phyloP scores from a whole-genome alignment of 2,329 filamentous ascomycete genomes.

The Neopestalotiopsis clavispora region DNA sequence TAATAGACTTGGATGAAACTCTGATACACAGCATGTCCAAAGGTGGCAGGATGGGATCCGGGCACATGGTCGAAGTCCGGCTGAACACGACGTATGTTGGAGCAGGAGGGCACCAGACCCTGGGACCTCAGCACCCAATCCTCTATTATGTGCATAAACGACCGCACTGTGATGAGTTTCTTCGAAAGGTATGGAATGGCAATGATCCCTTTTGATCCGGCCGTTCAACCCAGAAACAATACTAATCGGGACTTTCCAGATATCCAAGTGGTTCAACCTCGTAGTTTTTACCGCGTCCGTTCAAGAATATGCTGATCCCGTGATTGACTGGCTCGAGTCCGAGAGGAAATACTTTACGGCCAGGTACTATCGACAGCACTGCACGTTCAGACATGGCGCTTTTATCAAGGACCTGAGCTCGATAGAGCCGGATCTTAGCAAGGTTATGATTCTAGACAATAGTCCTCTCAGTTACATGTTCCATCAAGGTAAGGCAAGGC shows the following conservation, averaged over 20 bases:
- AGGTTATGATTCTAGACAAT: constrained; percentile 99
- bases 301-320: constrained; percentile 97
- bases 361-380: constrained; percentile 95
- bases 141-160: constrained; percentile 99
- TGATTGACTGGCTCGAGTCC: constrained; percentile 97
- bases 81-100: constrained; percentile 75
- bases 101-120: constrained; percentile 66
- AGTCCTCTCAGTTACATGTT: constrained; percentile 98
- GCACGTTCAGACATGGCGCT: constrained; percentile 91
- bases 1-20: constrained; percentile 95
- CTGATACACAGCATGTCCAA: constrained; percentile 98
- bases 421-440: constrained; percentile 95
- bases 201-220: no score
- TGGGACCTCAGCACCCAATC: constrained; percentile 91
- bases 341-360: constrained; percentile 96
- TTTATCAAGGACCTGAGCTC: constrained; percentile 98
- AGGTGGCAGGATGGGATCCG: constrained; percentile 91
- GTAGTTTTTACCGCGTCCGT: constrained; percentile 97
- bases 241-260: constrained; percentile 46
- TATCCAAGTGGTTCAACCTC: constrained; percentile 98
- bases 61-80: constrained; percentile 98
- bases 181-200: constrained; percentile 68
- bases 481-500: constrained; percentile 76
- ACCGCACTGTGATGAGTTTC: constrained; percentile 94
- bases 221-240: no score